Percentiles rank a stretch among this genome's conserved stretches.
phyloP scores from a whole-genome alignment of 805 yeast genomes.

The Saccharomycopsis fermentans region DNA sequence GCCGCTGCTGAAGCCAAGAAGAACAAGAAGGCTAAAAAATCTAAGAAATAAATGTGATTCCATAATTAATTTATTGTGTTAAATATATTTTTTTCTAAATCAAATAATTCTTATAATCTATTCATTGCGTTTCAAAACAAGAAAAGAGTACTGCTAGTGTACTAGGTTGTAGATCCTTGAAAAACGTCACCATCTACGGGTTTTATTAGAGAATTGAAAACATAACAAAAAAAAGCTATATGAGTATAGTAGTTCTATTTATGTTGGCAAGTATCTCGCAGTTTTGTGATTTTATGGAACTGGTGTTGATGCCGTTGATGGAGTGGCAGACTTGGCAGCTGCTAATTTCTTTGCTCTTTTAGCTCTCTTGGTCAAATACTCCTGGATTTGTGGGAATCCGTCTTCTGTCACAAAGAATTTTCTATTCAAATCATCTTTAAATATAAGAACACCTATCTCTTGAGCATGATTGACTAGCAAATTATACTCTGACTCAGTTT shows the following conservation, averaged over 20 bases:
- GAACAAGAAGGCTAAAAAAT: slow-evolving; percentile 17
- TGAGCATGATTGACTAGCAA: slow-evolving; percentile 65
- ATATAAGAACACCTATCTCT: slow-evolving; percentile 84
- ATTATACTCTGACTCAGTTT: slow-evolving; percentile 66
- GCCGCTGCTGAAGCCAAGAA: slow-evolving; percentile 40
- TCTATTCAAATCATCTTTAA: slow-evolving; percentile 65
- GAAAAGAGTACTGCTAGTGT: neutral
- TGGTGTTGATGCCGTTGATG: neutral
- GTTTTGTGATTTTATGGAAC: neutral
- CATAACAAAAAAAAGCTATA: no score
- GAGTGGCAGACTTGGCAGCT: neutral
- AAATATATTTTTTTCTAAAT: slow-evolving; percentile 1
- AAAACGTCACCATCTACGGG: no score
- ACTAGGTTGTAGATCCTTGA: neutral
- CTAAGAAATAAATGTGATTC: slow-evolving; percentile 7
- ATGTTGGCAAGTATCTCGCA: no score
- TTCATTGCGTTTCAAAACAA: neutral
- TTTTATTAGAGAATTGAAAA: no score
- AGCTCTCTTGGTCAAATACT: slow-evolving; percentile 61
- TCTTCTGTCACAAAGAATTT: slow-evolving; percentile 81
- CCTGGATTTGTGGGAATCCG: slow-evolving; percentile 85
- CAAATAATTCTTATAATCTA: slow-evolving; percentile 1
- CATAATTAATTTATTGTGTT: slow-evolving; percentile 1
- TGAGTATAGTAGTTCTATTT: no score
- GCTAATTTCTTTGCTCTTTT: slow-evolving; percentile 13